Evolutionary conservation across 352 stramenopile genomes (phyloP), one percentile per base, ranked within the genome.

Genomic region (Pythium scleroteichum): DNA sequence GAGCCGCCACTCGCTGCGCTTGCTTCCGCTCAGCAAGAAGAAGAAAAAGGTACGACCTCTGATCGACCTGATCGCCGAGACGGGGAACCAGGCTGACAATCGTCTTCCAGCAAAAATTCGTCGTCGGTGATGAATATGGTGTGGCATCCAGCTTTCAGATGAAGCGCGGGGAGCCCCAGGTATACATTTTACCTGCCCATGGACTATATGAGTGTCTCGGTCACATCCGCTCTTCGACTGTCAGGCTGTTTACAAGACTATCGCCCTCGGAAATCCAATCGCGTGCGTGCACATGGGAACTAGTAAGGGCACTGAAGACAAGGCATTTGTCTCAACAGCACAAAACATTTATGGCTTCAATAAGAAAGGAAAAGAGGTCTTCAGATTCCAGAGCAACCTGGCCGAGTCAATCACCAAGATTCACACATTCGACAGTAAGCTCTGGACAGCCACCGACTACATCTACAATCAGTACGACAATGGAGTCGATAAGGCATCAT

Each of bases 331-430:
- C 6, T 85, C 80, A n/a, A 90, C 71, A 2, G 76, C 77, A 2
- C 76, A 92, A 40, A 78, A 76, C 53, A 77, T 96, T 13, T 73
- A 85, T 45, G 87, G 87, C 5, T 78, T 90, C 40, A 94, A 59
- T 59, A 91, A 90, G 64, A 96, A 96, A 40, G 87, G 85, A 52
- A 96, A 93, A 41, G 85, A 91, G 70, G 87, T 92, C 54, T 92
- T 90, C 68, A 88, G 79, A 64, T 93, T 94, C 72, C 81, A 92
- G 64, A 93, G 83, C 70, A 96, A 94, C 40, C 59, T 96, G 26
- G 78, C 78, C 33, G 87, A 96, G 62, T 72, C 85, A 1, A 82
- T 96, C 65, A 80, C 78, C 52, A 85, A 88, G 59, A 76, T 94
- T 26, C 63, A 84, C 59, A 73, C 72, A 22, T 75, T 78, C 49